These are phyloP conservation scores for Pseudogymnoascus sp. DNA, from an alignment of 2,329 filamentous ascomycete genomes.

Conservation along the genomic window DNA sequence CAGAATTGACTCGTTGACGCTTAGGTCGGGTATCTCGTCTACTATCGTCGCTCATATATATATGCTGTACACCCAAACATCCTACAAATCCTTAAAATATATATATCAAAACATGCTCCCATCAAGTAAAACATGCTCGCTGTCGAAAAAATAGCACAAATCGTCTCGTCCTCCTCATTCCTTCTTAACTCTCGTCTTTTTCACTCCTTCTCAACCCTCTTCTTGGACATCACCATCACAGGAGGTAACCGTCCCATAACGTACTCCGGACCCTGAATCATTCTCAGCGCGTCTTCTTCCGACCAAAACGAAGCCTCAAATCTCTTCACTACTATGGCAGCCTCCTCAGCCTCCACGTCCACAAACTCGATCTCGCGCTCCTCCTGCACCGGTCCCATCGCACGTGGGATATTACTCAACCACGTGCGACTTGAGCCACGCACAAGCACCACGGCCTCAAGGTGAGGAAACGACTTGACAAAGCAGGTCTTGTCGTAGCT, in stretches of 20 bases:
- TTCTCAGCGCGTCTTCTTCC: conserved; percentile 22
- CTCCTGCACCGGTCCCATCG: not conserved
- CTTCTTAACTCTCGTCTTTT: not conserved
- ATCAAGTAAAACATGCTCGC: not conserved
- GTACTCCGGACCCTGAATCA: conserved; percentile 21
- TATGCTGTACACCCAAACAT: not conserved
- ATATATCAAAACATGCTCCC: not conserved
- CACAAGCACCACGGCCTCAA: conserved; percentile 23
- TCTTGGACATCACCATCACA: conserved; percentile 19
- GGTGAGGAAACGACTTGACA: conserved; percentile 34
- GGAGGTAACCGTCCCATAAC: conserved; percentile 19
- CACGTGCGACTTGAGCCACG: conserved; percentile 17
- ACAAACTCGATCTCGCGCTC: conserved; percentile 18
- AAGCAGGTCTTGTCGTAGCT: conserved; percentile 42
- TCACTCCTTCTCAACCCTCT: not conserved
- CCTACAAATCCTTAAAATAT: not conserved
- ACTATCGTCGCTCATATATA: conserved; percentile 1
- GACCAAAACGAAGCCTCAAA: conserved; percentile 22
- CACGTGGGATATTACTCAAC: conserved; percentile 10
- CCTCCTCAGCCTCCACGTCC: conserved; percentile 17
- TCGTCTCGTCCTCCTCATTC: not conserved
- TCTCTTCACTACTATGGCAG: conserved; percentile 23
- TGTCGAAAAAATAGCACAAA: not conserved
- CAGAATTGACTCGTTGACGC: conserved; percentile 1
- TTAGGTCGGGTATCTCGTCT: conserved; percentile 2